Conservation (phyloP, 805 yeast species). For the Pichia occidentalis region DNA sequence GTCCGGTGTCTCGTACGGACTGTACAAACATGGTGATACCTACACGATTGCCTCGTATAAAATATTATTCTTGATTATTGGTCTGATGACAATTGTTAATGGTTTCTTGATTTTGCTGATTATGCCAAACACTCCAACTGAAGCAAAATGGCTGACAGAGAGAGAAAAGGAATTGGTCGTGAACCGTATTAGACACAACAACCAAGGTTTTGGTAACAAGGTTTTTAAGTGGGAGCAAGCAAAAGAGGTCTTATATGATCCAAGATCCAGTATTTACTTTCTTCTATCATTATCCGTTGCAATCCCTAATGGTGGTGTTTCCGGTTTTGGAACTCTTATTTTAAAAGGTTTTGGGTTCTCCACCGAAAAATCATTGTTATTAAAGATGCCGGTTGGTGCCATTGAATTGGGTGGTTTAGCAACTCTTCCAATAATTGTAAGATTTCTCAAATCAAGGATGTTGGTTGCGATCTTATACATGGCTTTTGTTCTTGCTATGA, state of each 20-base stretch:
- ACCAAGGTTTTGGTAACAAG: constrained; percentile 34
- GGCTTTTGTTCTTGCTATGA: constrained; percentile 5
- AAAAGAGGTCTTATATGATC: constrained; percentile 39
- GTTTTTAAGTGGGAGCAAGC: constrained; percentile 38
- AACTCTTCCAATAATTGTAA: constrained; percentile 1
- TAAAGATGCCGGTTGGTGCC: constrained; percentile 32
- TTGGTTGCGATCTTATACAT: constrained; percentile 7
- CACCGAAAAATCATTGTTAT: constrained; percentile 14
- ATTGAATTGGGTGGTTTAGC: constrained; percentile 29
- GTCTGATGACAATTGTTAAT: constrained; percentile 40
- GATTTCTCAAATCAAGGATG: constrained; percentile 4
- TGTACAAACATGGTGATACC: constrained; percentile 28
- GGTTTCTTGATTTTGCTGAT: constrained; percentile 28
- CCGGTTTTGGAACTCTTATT: constrained; percentile 12
- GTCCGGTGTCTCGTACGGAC: constrained; percentile 15
- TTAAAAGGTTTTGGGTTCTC: constrained; percentile 12
- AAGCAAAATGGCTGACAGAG: constrained; percentile 36
- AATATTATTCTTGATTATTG: constrained; percentile 45
- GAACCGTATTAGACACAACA: constrained; percentile 31
- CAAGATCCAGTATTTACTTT: constrained; percentile 33
- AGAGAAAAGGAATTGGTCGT: constrained; percentile 35
- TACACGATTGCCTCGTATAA: constrained; percentile 33
- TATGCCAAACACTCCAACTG: constrained; percentile 49
- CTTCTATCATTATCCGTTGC: constrained; percentile 25
- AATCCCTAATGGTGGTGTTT: constrained; percentile 14